Evolutionary conservation across 2,329 filamentous ascomycete species (phyloP), one percentile per base, ranked within the genome.

Genomic region (Thermoascus crustaceus): DNA sequence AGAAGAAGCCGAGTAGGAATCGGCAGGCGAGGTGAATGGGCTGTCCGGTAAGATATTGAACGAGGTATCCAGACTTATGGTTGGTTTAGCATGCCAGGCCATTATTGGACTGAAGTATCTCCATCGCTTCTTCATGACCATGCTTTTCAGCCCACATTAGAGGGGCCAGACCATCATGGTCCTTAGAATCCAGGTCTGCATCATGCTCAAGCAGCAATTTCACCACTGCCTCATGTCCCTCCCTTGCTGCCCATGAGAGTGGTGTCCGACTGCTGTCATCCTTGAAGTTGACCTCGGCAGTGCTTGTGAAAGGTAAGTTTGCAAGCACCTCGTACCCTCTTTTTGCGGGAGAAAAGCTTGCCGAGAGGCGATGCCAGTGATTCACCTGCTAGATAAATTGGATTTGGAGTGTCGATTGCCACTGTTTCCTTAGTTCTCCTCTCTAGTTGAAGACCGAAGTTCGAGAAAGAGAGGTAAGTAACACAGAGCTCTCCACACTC

Each of bases 401-500:
- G 30, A 10, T 30, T 11, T 13, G 38, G 38, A n/a, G 42, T 16
- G 5, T 4, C 3, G 3, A 40, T 7, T 7, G 25, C 8, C 8
- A 10, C 34, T 29, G 2, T 38, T 25, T 42, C 31, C 8, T 32
- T 21, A 8, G 17, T 17, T n/a, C 10, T 29, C 20, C 16, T 39
- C 8, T 9, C 21, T 5, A 49, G 8, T 16, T 40, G 38, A 18
- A 48, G 42, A 23, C 34, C 35, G 21, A 50, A 50, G 21, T 49
- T 35, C 1, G 43, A 40, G 33, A 50, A 49, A 10, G 45, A 45
- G 3, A 48, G 38, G 35, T 49, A 49, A 7, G 38, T 19, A 34
- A 50, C 31, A 33, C 45, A 50, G 7, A 48, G 38, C 29, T 46
- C 48, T 27, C 46, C 46, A 11, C 45, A 50, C 17, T 43, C 33